Evolutionary conservation across 805 yeast genomes (phyloP).

Genomic region (Yarrowia bubula): DNA sequence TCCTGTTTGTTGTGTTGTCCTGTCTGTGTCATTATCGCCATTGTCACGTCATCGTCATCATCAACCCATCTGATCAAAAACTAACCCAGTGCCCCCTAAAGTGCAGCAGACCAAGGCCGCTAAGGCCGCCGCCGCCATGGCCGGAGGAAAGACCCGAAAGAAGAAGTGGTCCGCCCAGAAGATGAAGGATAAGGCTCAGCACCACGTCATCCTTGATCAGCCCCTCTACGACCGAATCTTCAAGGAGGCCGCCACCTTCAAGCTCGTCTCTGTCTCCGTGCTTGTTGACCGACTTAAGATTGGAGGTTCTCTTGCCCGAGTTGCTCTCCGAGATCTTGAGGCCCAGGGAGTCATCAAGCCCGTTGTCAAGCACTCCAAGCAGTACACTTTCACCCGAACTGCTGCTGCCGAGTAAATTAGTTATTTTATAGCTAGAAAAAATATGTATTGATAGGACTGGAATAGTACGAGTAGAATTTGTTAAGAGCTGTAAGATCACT

Average conservation of each 20-base stretch:
- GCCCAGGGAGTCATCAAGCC: slow-evolving; percentile 92
- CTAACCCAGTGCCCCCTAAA: slow-evolving; percentile 90
- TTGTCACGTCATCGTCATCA: background rate
- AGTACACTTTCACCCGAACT: slow-evolving; percentile 72
- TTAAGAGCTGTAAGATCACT: no score
- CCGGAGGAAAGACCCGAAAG: slow-evolving; percentile 99
- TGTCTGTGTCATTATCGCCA: background rate
- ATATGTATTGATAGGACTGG: slow-evolving; percentile 18
- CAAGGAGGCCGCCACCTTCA: slow-evolving; percentile 99
- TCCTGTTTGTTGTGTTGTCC: background rate
- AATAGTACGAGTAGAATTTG: no score
- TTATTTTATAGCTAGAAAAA: slow-evolving; percentile 20
- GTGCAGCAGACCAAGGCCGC: slow-evolving; percentile 99
- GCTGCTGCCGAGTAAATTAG: slow-evolving; percentile 23
- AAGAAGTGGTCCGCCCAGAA: slow-evolving; percentile 99
- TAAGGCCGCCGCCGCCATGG: slow-evolving; percentile 99
- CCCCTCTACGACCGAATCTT: slow-evolving; percentile 98
- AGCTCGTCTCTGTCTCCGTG: slow-evolving; percentile 96
- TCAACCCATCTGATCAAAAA: background rate
- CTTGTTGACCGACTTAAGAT: slow-evolving; percentile 98
- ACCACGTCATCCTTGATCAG: slow-evolving; percentile 95
- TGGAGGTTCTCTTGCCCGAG: slow-evolving; percentile 98
- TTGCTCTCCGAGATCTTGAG: slow-evolving; percentile 95
- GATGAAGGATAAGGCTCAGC: slow-evolving; percentile 99
- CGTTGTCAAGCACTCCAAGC: slow-evolving; percentile 92